Evolutionary conservation across 2,329 filamentous ascomycete genomes (phyloP).

Genomic region (Colletotrichum tamarilloi): DNA sequence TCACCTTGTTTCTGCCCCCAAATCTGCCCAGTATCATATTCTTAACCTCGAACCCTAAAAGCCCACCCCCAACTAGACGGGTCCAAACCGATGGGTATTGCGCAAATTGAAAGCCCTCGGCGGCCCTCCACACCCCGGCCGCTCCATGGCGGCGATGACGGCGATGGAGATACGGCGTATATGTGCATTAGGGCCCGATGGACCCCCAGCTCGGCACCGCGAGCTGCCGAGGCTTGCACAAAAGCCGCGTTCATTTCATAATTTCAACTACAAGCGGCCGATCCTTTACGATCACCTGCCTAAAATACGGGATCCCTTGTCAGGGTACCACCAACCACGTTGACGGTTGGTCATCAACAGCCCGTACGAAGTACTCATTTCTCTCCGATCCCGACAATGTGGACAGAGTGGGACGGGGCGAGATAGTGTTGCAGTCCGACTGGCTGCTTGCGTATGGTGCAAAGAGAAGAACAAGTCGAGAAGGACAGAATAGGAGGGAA

Average conservation of each 20-base stretch:
- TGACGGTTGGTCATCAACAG: conserved; percentile 24
- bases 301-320: conserved; percentile 19
- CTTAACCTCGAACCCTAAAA: conserved; percentile 11
- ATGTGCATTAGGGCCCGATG: background rate
- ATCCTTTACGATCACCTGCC: conserved; percentile 31
- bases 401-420: conserved; percentile 29
- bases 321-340: conserved; percentile 28
- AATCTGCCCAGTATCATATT: conserved; percentile 5
- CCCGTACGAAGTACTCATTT: conserved; percentile 1
- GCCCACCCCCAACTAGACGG: background rate
- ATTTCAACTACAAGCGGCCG: conserved; percentile 8
- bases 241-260: conserved; percentile 25
- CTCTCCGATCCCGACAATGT: conserved; percentile 34
- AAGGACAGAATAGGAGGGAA: conserved; percentile 5
- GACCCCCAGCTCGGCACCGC: conserved; percentile 17
- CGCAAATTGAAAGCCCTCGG: background rate
- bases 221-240: conserved; percentile 32
- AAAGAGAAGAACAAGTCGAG: conserved; percentile 8
- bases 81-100: background rate
- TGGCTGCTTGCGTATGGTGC: conserved; percentile 20
- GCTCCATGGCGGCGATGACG: conserved; percentile 14
- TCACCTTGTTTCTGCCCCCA: background rate
- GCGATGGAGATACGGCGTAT: conserved; percentile 14
- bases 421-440: conserved; percentile 27
- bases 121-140: background rate